Conservation (phyloP, 164 flowering plant species). For the Berberis vulgaris region DNA sequence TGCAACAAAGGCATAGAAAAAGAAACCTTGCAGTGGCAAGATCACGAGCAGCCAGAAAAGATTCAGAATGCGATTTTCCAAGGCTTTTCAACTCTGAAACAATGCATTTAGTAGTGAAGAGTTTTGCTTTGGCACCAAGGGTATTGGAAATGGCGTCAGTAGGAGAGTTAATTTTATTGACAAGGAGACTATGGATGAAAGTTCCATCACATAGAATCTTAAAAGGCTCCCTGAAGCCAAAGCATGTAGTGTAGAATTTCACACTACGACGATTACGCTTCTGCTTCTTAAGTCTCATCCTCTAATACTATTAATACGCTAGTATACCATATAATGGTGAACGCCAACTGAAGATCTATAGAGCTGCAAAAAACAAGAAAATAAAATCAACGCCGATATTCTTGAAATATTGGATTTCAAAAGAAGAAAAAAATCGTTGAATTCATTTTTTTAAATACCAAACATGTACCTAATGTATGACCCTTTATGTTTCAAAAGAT, state of each 20-base stretch:
- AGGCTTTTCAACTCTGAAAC: slow-evolving; percentile 62
- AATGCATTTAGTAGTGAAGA: slow-evolving; percentile 75
- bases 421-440: too few species aligned
- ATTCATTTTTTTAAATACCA: too few species aligned
- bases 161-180: slow-evolving; percentile 30
- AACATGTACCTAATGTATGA: too few species aligned
- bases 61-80: slow-evolving; percentile 36
- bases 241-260: slow-evolving; percentile 60
- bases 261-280: slow-evolving; percentile 59
- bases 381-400: too few species aligned
- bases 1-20: background rate
- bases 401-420: too few species aligned
- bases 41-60: slow-evolving; percentile 40
- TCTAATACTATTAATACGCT: too few species aligned
- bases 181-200: slow-evolving; percentile 55
- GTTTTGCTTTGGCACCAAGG: slow-evolving; percentile 51
- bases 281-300: slow-evolving; percentile 68
- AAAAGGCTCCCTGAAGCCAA: slow-evolving; percentile 70
- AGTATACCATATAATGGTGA: too few species aligned
- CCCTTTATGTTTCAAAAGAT: too few species aligned
- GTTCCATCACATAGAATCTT: slow-evolving; percentile 87
- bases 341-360: too few species aligned
- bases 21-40: slow-evolving; percentile 55
- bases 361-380: too few species aligned
- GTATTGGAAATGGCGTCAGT: slow-evolving; percentile 36